Base-by-base conservation (phyloP, 2,329 filamentous ascomycete species). In the Cladophialophora bantiana region DNA sequence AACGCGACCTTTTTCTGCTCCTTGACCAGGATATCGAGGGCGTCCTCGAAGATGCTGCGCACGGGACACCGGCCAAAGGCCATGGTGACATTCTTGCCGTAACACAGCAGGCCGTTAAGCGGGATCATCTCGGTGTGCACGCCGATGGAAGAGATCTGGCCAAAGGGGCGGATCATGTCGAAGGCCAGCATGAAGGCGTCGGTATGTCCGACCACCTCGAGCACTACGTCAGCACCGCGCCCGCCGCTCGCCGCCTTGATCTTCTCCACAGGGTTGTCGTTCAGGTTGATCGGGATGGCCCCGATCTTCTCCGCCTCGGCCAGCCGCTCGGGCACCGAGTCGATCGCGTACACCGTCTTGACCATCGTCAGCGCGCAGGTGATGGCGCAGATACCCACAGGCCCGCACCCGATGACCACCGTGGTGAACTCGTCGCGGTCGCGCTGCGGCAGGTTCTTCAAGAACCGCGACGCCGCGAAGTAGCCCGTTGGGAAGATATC, bases 321-420 rank as follows among this genome's bases (percentile, higher is more conserved):
- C 1, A 90, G 76, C 15, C 88, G 81, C 73, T 88, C 86, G 0
- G 83, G 81, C 0, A 90, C 86, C 32, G 84, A 84, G 68, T 90
- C 89, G 4, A 90, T 85, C 0, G 88, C 85, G 62, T 82, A 90
- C 0, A 90, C 85, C 13, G 80, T 83, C 7, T 83, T 85, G 1
- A 88, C 88, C 2, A 88, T 88, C 0, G 88, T 83, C 2, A 90
- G 75, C 0, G 84, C 88, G 0, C 83, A 88, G 75, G 90, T 90
- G 3, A 88, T 88, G 2, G 88, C 86, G 84, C 90, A 89, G 4
- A 90, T 76, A 1, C 88, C 88, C 1, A 90, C 87, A 0, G 88
- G 88, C 0, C 88, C 87, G 2, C 85, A 86, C 0, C 88, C 88
- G 66, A 89, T 90, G 1, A 90, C 83, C 0, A 87, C 88, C 1